Evolutionary conservation across 1,284 basidiomycete species (phyloP).

Genomic region (Boletus semigastroideus): DNA sequence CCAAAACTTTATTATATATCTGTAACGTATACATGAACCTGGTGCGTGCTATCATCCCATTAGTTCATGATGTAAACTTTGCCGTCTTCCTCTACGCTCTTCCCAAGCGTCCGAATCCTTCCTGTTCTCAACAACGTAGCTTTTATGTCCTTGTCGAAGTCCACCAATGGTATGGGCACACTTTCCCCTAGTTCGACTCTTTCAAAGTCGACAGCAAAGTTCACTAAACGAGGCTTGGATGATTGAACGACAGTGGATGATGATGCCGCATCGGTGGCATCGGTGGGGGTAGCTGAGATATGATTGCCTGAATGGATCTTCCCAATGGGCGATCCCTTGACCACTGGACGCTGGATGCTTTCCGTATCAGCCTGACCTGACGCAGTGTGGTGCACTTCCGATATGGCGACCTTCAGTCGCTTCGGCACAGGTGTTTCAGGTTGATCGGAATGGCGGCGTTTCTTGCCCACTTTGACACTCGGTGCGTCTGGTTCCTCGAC

Average conservation of each 20-base stretch:
- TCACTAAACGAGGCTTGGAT: slow-evolving; percentile 22
- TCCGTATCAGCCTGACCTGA: neutral
- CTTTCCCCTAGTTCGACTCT: slow-evolving; percentile 5
- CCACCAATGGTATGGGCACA: slow-evolving; percentile 6
- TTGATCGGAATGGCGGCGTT: slow-evolving; percentile 13
- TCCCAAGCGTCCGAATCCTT: slow-evolving; percentile 25
- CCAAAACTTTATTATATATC: no score
- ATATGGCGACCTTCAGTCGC: slow-evolving; percentile 4
- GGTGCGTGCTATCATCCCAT: neutral
- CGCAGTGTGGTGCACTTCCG: neutral
- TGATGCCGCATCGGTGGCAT: neutral
- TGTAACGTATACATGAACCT: no score
- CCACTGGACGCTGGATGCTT: neutral
- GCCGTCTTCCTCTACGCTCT: slow-evolving; percentile 20
- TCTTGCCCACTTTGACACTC: slow-evolving; percentile 8
- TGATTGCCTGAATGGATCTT: slow-evolving; percentile 1
- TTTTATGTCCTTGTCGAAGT: slow-evolving; percentile 8
- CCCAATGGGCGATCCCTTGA: neutral
- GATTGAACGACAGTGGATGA: no score
- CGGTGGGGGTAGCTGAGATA: neutral
- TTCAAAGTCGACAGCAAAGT: slow-evolving; percentile 18
- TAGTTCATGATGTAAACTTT: slow-evolving; percentile 17
- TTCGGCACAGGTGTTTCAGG: slow-evolving; percentile 15
- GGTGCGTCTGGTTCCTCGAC: slow-evolving; percentile 4
- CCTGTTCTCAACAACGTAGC: slow-evolving; percentile 29